Evolutionary conservation across 352 stramenopile genomes (phyloP), one percentile per base, ranked within the genome.

Genomic region (Pythium phragmiticola): DNA sequence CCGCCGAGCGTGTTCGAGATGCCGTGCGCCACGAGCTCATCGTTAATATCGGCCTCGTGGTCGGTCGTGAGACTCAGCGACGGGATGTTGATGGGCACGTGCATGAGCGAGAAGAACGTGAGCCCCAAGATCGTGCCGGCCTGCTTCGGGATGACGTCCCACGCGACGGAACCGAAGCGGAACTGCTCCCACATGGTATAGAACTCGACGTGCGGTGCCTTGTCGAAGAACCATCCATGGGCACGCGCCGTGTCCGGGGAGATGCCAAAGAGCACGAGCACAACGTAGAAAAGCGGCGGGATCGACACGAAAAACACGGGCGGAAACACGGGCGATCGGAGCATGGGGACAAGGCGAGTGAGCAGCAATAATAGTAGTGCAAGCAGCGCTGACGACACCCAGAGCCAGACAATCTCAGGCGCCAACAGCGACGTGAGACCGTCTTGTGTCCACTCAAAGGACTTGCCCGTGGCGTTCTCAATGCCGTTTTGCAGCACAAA

Each of bases 21-120:
- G 30, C 94, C 94, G 66, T 98, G 94, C 16, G 90, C 88, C 4
- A 97, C 82, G 14, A 98, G 79, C 63, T 98, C 94, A 26, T 87
- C 78, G 65, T 98, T 98, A 64, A 98, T 98, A 70, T 98, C 89
- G 50, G 83, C 80, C 67, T 98, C 92, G 37, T 82, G 80, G 67
- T 87, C 83, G 1, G 80, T 93, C 5, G 86, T 92, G 45, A 95
- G 74, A 64, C 82, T 89, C 30, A 96, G 71, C 12, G 85, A 94
- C 50, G 95, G 94, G 65, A 98, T 98, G 65, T 98, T 98, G 57
- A 98, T 98, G 0, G 95, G 95, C 39, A 98, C 95, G 72, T 98
- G 90, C 80, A 98, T 97, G 45, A 98, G 77, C 49, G 88, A 97
- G 73, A 98, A 98, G 46, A 96, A 77, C 14, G 86, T 90, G 41